These are phyloP conservation scores for Eremothecium coryli DNA, from an alignment of 1,139 yeast genomes.

Conservation along the genomic window DNA sequence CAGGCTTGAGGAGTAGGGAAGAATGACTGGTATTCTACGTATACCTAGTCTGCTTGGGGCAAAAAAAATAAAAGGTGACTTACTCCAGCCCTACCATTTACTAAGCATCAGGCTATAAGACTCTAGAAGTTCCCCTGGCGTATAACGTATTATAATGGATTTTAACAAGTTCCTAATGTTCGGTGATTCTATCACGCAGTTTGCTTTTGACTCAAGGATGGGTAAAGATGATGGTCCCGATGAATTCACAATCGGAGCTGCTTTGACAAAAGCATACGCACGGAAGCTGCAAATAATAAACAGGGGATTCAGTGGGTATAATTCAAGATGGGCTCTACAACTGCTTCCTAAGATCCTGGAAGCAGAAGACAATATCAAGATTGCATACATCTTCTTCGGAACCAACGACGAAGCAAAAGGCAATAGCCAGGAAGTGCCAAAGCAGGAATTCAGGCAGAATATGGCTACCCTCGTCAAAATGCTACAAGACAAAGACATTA, in stretches of 20 bases:
- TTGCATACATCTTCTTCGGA: constrained; percentile 61
- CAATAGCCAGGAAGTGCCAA: constrained; percentile 46
- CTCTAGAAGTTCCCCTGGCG: no score
- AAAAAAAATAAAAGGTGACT: no score
- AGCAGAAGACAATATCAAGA: constrained; percentile 34
- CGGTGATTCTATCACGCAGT: constrained; percentile 66
- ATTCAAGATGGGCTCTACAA: constrained; percentile 40
- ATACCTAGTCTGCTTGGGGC: no score
- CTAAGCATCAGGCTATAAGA: no score
- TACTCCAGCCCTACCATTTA: no score
- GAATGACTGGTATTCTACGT: no score
- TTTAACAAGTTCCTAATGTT: constrained; percentile 46
- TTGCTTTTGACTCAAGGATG: constrained; percentile 33
- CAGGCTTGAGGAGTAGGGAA: no score
- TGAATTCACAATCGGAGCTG: constrained; percentile 46
- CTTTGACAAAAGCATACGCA: constrained; percentile 39
- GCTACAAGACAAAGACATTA: constrained; percentile 36
- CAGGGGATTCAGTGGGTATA: constrained; percentile 59
- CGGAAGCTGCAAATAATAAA: constrained; percentile 48
- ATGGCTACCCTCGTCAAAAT: constrained; percentile 35
- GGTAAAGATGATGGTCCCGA: constrained; percentile 9
- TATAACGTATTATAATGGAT: no score
- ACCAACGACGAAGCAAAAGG: constrained; percentile 57
- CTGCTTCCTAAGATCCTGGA: constrained; percentile 42
- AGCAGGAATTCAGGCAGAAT: constrained; percentile 42